Evolutionary conservation across 2,329 filamentous ascomycete genomes (phyloP), one percentile per base, ranked within the genome.

Genomic region (Neopestalotiopsis clavispora): DNA sequence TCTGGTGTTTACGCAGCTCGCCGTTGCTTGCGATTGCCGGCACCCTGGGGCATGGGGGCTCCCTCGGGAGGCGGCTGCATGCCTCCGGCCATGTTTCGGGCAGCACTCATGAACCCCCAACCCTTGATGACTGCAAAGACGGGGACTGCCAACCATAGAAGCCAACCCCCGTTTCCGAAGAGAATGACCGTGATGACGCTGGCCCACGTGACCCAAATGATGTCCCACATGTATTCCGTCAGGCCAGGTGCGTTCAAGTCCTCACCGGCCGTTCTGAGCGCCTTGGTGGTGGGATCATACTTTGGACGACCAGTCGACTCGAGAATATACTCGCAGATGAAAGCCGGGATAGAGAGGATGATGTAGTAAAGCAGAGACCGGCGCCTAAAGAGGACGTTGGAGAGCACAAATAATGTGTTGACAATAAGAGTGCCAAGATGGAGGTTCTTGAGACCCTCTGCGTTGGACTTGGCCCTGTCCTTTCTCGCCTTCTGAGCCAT

Each of bases 161-260:
- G 77, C 87, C 87, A 90, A 14, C 83, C 93, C 83, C 91, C 91
- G 79, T 98, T 94, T 4, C 96, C 96, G 62, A 95, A 88, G 34
- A 97, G 72, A 17, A 92, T 87, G 14, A 91, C 94, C n/a, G 92
- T 80, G 9, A 91, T 81, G 56, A 94, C 84, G 67, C 91, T 92
- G 12, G 89, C 90, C 91, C 95, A 98, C 0, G 94, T 98, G 83
- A 97, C 94, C 89, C 97, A 98, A 66, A 97, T 85, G 64, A 97
- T 89, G 82, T 99, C 96, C 87, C 97, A 99, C 92, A 98, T 94
- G 85, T 97, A 98, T 82, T 98, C 96, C 12, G 95, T 98, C 84
- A 99, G 83, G 4, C 96, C 96, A 42, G 91, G 88, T 10, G 94
- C 93, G 66, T 92, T 90, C 65, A 99, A 88, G 79, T 99, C 96